Evolutionary conservation across 495 filamentous ascomycete genomes (phyloP).

Genomic region (Aspergillus affinis): DNA sequence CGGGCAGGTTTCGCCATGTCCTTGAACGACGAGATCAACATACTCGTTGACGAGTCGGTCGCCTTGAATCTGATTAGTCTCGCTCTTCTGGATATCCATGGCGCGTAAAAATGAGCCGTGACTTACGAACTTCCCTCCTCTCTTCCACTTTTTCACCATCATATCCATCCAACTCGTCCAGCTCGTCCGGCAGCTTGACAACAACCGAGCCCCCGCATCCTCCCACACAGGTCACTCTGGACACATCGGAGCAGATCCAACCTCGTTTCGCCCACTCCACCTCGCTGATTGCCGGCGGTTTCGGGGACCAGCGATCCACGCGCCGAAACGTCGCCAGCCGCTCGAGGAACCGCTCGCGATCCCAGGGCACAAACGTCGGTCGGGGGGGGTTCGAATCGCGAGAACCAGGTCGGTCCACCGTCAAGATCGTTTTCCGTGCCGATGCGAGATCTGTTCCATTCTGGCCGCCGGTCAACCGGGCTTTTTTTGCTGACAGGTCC

Average conservation of each 20-base stretch:
- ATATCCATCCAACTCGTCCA: conserved; percentile 48
- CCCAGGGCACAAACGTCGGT: conserved; percentile 76
- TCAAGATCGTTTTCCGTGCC: conserved; percentile 30
- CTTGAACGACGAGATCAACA: conserved; percentile 64
- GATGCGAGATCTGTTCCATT: conserved; percentile 24
- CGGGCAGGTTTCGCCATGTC: conserved; percentile 78
- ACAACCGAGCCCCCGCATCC: conserved; percentile 80
- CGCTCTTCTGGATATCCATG: background rate
- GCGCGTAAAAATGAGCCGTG: background rate
- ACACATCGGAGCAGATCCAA: conserved; percentile 81
- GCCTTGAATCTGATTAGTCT: conserved; percentile 29
- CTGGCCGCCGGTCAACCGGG: conserved; percentile 30
- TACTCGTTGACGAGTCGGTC: conserved; percentile 75
- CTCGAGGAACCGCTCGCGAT: conserved; percentile 77
- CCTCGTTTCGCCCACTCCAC: conserved; percentile 94
- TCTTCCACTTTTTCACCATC: conserved; percentile 60
- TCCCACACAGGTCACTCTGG: conserved; percentile 76
- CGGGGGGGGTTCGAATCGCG: conserved; percentile 31
- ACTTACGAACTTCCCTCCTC: conserved; percentile 60
- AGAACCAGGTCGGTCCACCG: conserved; percentile 22
- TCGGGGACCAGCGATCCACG: conserved; percentile 76
- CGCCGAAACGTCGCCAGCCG: conserved; percentile 85
- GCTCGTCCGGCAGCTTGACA: conserved; percentile 70
- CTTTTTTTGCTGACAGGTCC: conserved; percentile 40
- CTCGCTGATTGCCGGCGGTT: conserved; percentile 80